Base-by-base conservation (phyloP, 1,284 basidiomycete species). In the Leccinum variabile region DNA sequence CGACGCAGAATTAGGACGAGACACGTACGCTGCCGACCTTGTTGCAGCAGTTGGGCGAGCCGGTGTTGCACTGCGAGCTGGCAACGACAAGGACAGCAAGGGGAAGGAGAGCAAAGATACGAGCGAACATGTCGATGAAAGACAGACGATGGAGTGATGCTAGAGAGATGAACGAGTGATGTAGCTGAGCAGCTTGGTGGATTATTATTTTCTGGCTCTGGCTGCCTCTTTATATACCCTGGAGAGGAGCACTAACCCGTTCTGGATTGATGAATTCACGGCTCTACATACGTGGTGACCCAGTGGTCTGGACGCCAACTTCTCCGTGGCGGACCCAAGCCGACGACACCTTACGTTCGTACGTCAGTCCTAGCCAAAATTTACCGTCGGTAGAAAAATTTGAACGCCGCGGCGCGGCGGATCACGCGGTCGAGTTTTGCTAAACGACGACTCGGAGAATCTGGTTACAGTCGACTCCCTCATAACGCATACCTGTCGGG, bases 71-170 rank as follows among this genome's bases (percentile, higher is more conserved):
- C 39, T 50, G 13, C 18, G 56, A 33, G 2, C 64, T 54, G 13
- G 67, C 61, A 2, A 3, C 67, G 6, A 67, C 28, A 16, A 70
- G 49, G 46, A 54, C 68, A 22, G 18, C 53, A 3, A 70, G 46
- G 5, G 69, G 70, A 1, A 72, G 35, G n/a, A 72, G 55, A 56
- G 69, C 65, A 3, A 72, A 7, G 49, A 72, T n/a, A 2, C 63
- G 63, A 50, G 67, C 35, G n/a, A 72, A 68, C 69, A 70, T 70
- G 10, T 6, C 33, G 30, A 50, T 13, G 53, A 54, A 7, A 6
- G 39, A 56, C 3, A 54, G 30, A 55, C n/a, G 25, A 10, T 5
- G 8, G n/a, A 18, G 41, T 30, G 52, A 32, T 0, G 18, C 35
- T 44, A 25, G 28, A 25, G 32, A 49, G 9, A 54, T 5, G 39